Evolutionary conservation across 2,329 filamentous ascomycete species (phyloP), one percentile per base, ranked within the genome.

Genomic region (Microdochium paspali): DNA sequence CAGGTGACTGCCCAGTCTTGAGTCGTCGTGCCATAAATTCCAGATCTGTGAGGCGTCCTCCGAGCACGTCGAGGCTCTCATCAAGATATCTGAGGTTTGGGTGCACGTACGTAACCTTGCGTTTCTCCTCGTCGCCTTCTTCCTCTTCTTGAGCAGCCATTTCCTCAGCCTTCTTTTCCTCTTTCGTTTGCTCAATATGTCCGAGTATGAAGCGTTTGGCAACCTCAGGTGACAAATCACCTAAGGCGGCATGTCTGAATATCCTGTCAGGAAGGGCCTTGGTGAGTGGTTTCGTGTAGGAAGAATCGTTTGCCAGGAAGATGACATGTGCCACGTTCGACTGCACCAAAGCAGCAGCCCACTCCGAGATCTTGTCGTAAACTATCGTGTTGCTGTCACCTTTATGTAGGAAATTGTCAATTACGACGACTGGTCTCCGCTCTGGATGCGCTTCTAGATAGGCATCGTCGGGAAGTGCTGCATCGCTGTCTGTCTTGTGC

Each of bases 321-420:
- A 98, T 84, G 48, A 97, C 90, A 63, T 97, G 93, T 1, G 91
- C 91, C 40, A 95, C 77, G 54, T 96, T 95, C 46, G 85, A 84
- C 43, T 88, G 87, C 0, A 93, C 90, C 24, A 96, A 70, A 2
- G 82, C 74, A 3, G 93, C 90, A 1, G 90, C 90, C 88, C 91
- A 97, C 59, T 96, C 89, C 0, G 90, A 82, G 44, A 91, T 73
- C 61, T 87, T 89, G 53, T 90, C 85, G 49, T 87, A 87, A 20
- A 90, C 73, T n/a, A 84, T 69, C 31, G 70, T 69, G 48, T 74
- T 76, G 24, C 84, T 81, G 30, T 84, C 77, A 47, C 74, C 82
- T 66, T 90, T 91, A 68, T 93, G 84, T 12, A 95, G 65, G 67
- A 94, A 97, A 61, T 95, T 95, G 62, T 95, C 89, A 47, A 96